Evolutionary conservation across 768 basidiomycete genomes (phyloP).

Genomic region (Russula brevipes): DNA sequence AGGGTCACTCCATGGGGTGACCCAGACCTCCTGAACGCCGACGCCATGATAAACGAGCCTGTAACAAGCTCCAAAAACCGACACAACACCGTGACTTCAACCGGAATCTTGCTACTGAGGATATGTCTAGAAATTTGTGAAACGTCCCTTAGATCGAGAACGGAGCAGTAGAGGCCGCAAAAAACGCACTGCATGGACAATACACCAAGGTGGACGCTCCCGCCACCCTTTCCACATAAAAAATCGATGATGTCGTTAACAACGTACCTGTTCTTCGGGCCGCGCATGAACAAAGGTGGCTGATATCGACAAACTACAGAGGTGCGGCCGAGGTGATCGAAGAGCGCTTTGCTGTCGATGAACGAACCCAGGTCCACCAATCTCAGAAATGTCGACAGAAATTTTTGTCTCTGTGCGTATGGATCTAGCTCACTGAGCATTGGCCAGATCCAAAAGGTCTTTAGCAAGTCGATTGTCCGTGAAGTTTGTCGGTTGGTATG

Average conservation of each 20-base stretch:
- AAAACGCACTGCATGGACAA: conserved; percentile 10
- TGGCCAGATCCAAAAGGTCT: conserved; percentile 18
- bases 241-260: conserved; percentile 8
- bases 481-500: neutral
- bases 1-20: conserved; percentile 9
- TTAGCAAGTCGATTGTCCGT: conserved; percentile 6
- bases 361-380: conserved; percentile 20
- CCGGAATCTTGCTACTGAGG: neutral
- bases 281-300: conserved; percentile 1
- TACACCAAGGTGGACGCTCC: conserved; percentile 6
- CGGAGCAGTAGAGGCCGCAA: no score
- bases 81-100: conserved; percentile 15
- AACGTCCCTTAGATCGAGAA: neutral
- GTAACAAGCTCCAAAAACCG: conserved; percentile 14
- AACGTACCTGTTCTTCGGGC: neutral
- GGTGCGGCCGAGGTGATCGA: conserved; percentile 10
- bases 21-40: neutral
- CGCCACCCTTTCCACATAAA: neutral
- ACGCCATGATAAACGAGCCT: conserved; percentile 14
- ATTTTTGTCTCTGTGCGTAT: neutral
- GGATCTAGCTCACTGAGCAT: neutral
- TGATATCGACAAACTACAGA: neutral
- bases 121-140: conserved; percentile 7
- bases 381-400: conserved; percentile 15
- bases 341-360: conserved; percentile 14